Base-by-base conservation (phyloP, 2,329 filamentous ascomycete genomes). In the Achaetomium macrosporum region DNA sequence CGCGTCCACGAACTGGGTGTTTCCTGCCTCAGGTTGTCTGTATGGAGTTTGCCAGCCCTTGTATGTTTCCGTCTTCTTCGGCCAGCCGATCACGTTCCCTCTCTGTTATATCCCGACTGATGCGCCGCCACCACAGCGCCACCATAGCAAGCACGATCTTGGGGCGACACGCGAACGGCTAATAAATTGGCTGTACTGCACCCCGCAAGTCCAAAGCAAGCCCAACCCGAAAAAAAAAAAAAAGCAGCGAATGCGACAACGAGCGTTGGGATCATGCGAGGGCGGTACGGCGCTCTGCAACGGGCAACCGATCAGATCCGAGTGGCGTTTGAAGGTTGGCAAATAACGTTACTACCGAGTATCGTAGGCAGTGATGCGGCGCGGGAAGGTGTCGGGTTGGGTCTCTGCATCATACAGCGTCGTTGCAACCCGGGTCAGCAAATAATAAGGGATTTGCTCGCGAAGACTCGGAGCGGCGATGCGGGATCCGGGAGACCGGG, bases 81-180 rank as follows among this genome's bases (percentile, higher is more conserved):
- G 25, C 25, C 25, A 25, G 25, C 25, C 15, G 36, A 39, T 31
- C 54, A 43, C 46, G 16, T 47, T 54, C 52, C 53, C 50, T 47
- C 46, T 49, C 40, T 50, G 49, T 53, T 53, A 19, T 53, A 19
- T 58, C 52, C 56, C 16, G 25, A 57, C 47, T 41, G 39, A 50
- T 46, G 45, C 42, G 40, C 43, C 39, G 47, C 29, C 30, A 41
- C 50, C 48, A 40, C 46, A 33, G 42, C 52, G 30, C 52, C 51
- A 61, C 53, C 57, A 58, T 52, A 55, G 42, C 57, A 57, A 44
- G 36, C 33, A 42, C n/a, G 19, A 16, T 45, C 10, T 19, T 6
- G 3, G 16, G 35, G 17, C 29, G 44, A 35, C 29, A 29, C 13
- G 25, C 37, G 45, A 37, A 25, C 47, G 33, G 39, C 39, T 30